These are phyloP conservation scores for Medicago arabica DNA, from an alignment of 306 rosid genomes.

Conservation along the genomic window DNA sequence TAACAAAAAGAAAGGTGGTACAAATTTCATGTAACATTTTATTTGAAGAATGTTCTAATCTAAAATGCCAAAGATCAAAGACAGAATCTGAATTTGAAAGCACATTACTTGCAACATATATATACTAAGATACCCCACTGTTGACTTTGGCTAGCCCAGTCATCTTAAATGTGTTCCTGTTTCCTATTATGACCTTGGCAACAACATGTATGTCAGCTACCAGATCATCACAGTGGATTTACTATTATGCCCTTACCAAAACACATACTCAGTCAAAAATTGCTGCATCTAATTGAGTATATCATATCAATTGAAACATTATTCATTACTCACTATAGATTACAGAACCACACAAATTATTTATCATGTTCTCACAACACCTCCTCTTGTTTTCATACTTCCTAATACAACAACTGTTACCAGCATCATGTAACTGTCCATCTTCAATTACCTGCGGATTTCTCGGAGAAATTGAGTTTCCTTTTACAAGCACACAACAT, in stretches of 20 bases:
- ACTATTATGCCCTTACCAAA: not conserved
- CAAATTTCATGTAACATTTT: too few relatives aligned
- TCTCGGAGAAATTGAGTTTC: slow-evolving; percentile 17
- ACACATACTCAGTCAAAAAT: not conserved
- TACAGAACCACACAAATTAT: not conserved
- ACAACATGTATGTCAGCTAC: not conserved
- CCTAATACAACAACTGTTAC: not conserved
- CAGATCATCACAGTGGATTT: not conserved
- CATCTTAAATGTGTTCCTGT: too few relatives aligned
- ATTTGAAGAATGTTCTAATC: too few relatives aligned
- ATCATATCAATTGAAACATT: not conserved
- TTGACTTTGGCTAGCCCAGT: too few relatives aligned
- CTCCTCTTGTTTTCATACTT: not conserved
- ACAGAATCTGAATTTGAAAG: too few relatives aligned
- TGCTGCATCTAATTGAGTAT: not conserved
- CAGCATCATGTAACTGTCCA: not conserved
- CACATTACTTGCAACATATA: too few relatives aligned
- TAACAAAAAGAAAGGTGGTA: too few relatives aligned
- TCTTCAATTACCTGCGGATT: slow-evolving; percentile 36
- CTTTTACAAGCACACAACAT: slow-evolving; percentile 20
- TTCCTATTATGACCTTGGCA: not conserved
- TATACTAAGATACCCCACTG: too few relatives aligned
- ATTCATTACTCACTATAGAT: not conserved
- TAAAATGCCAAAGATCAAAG: too few relatives aligned
- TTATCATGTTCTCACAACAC: not conserved